Conservation (phyloP, 768 basidiomycete genomes). For the Tulasnella sp. region DNA sequence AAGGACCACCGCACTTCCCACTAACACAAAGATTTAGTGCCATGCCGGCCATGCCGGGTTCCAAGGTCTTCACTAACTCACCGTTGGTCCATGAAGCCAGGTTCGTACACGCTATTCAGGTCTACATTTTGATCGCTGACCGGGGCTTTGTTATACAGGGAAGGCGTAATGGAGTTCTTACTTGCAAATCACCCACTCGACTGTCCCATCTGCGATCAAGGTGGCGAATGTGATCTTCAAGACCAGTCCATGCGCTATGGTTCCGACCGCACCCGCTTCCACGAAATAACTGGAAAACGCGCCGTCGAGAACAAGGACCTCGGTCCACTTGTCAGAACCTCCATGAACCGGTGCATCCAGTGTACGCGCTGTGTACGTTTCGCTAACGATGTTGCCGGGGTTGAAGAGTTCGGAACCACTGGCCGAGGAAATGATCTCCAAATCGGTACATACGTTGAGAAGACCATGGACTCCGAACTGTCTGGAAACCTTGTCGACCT, state of each 20-base stretch:
- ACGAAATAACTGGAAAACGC: constrained; percentile 95
- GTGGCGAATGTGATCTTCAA: constrained; percentile 96
- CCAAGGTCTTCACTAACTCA: constrained; percentile 87
- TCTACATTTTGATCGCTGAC: background rate
- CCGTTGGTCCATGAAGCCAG: constrained; percentile 81
- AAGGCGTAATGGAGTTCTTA: constrained; percentile 98
- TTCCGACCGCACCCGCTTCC: constrained; percentile 93
- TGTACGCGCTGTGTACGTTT: constrained; percentile 99
- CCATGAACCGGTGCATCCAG: constrained; percentile 98
- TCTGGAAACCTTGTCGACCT: constrained; percentile 96
- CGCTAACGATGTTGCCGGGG: constrained; percentile 97
- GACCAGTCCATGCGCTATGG: constrained; percentile 99
- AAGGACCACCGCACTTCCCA: constrained; percentile 11
- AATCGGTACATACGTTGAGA: constrained; percentile 97
- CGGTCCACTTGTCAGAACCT: constrained; percentile 95
- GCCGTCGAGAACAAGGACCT: constrained; percentile 98
- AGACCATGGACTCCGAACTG: constrained; percentile 93
- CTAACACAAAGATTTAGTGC: constrained; percentile 54
- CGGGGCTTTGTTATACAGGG: constrained; percentile 35
- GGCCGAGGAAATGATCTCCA: constrained; percentile 97
- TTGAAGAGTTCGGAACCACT: constrained; percentile 92
- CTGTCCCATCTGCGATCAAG: constrained; percentile 98
- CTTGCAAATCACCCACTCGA: constrained; percentile 96
- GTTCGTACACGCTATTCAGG: constrained; percentile 27
- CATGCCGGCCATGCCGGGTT: constrained; percentile 93